Evolutionary conservation across 768 basidiomycete species (phyloP).

Genomic region (Trametes coccinea): DNA sequence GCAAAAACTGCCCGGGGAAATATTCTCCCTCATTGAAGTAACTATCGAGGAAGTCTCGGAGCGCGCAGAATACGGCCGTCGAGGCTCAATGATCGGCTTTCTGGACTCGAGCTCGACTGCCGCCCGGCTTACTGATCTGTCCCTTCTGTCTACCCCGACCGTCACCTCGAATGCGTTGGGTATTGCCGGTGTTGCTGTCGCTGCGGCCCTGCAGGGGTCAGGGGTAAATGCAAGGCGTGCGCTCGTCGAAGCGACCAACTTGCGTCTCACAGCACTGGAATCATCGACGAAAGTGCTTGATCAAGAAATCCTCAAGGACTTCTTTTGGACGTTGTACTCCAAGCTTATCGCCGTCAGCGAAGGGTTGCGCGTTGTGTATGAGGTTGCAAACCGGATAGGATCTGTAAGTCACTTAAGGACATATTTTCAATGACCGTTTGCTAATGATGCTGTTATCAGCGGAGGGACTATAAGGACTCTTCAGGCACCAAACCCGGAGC

Average conservation of each 20-base stretch:
- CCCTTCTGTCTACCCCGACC: conserved; percentile 17
- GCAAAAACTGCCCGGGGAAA: conserved; percentile 81
- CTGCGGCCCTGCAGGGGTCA: conserved; percentile 11
- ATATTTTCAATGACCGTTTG: not conserved
- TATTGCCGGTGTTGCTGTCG: conserved; percentile 26
- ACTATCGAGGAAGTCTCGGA: conserved; percentile 93
- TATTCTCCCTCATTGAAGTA: conserved; percentile 80
- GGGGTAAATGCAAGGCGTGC: conserved; percentile 9
- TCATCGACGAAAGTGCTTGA: conserved; percentile 70
- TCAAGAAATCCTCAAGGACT: conserved; percentile 83
- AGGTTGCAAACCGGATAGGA: conserved; percentile 88
- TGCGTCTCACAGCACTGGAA: conserved; percentile 75
- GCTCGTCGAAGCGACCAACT: conserved; percentile 43
- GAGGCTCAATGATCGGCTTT: conserved; percentile 42
- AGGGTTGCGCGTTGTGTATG: conserved; percentile 85
- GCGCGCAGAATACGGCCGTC: conserved; percentile 75
- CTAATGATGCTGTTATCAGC: conserved; percentile 42
- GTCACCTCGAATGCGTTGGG: conserved; percentile 20
- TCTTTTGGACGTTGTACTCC: conserved; percentile 97
- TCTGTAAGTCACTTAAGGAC: conserved; percentile 57
- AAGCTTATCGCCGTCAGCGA: conserved; percentile 94
- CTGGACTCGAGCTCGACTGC: conserved; percentile 29
- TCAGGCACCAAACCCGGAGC: conserved; percentile 74
- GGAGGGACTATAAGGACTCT: conserved; percentile 89
- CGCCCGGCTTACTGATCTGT: conserved; percentile 19